Evolutionary conservation across 2,329 filamentous ascomycete genomes (phyloP), one percentile per base, ranked within the genome.

Genomic region (Fusarium setosum): DNA sequence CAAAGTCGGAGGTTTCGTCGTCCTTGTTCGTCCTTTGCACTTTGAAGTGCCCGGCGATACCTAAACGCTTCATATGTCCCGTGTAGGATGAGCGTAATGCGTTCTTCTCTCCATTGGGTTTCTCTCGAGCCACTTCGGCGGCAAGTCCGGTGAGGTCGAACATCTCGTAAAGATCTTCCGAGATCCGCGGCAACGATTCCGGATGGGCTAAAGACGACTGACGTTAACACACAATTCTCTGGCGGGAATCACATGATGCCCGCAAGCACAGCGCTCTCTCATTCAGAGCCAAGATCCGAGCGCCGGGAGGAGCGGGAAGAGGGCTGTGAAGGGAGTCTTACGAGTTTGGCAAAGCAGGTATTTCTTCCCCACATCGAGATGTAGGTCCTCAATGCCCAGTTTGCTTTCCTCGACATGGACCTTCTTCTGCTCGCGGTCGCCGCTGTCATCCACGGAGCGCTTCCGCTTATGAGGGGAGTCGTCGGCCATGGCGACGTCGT

Each of bases 51-150:
- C 88, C 88, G 52, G 83, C 84, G 23, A 90, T 81, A 32, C 86
- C 86, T 29, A 90, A 78, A 42, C 83, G 84, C 80, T 90, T 90
- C 74, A 90, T 88, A 67, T 90, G 86, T 51, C 87, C 87, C 76
- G 90, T 90, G 80, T 90, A 90, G 15, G 88, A 90, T 74, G 90
- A 90, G 23, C 88, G 84, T 47, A 90, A 80, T 65, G 85, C 86
- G 72, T 90, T 90, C 81, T 90, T 90, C 74, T 89, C 86, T 66
- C 88, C 88, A 73, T 88, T 88, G 13, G 87, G 86, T 72, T 88
- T 86, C 52, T 85, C 85, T 61, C 88, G 84, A 61, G 88, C 88
- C 37, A 90, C 87, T 66, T 88, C 85, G 57, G 84, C 83, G 58
- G 88, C 88, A 55, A 90, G 82, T 51, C 75, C 78, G 45, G 82